phyloP scores from a whole-genome alignment of 139 green algal genomes.

The Yamagishiella unicocca region DNA sequence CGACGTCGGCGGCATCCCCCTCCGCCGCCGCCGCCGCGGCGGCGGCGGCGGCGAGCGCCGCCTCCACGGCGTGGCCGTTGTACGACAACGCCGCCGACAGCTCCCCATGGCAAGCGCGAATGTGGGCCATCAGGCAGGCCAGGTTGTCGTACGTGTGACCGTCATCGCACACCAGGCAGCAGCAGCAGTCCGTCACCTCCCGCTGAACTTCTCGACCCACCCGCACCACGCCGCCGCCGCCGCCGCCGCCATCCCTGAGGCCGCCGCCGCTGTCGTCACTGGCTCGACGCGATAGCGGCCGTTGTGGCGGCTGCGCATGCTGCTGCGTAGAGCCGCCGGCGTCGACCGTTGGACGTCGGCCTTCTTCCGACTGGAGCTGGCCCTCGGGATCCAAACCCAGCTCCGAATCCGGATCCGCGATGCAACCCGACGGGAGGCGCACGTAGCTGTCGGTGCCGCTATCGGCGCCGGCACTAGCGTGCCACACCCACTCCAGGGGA shows the following conservation, averaged over 20 bases:
- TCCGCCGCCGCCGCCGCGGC: background rate
- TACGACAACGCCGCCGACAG: background rate
- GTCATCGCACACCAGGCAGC: background rate
- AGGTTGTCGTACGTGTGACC: constrained; percentile 4
- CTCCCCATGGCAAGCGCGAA: background rate
- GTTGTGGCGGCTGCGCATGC: too few species aligned
- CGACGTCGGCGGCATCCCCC: background rate
- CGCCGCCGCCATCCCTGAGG: background rate
- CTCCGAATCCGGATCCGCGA: background rate
- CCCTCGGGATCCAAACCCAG: background rate
- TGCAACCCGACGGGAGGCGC: background rate
- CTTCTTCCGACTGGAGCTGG: too few species aligned
- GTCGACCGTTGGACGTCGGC: too few species aligned
- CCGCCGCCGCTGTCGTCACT: background rate
- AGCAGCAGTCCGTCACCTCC: background rate
- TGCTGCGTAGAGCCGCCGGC: too few species aligned
- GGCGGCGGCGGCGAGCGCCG: background rate
- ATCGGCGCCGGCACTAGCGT: background rate
- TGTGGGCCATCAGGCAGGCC: constrained; percentile 7
- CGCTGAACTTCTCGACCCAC: background rate
- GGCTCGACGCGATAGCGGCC: too few species aligned
- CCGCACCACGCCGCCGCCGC: background rate
- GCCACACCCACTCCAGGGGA: background rate
- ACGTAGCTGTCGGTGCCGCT: background rate
- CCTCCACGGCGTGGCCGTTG: background rate